Percentiles rank a stretch among this genome's conserved stretches.
phyloP scores from a whole-genome alignment of 345 rosid species.

The Rhizophora apiculata region DNA sequence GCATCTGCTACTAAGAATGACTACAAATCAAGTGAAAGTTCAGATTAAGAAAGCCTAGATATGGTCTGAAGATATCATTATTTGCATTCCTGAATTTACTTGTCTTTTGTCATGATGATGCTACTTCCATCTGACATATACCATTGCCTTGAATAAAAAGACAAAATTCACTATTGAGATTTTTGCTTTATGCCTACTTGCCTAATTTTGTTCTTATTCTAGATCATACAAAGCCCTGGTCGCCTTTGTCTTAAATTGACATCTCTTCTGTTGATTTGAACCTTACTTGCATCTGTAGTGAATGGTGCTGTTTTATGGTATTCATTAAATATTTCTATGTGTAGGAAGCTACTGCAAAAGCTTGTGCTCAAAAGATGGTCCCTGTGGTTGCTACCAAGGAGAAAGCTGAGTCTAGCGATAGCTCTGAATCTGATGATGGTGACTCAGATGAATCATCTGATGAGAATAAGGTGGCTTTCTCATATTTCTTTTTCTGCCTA shows the following conservation, averaged over 20 bases:
- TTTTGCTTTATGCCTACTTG: not conserved
- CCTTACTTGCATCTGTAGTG: not conserved
- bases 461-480: conserved; percentile 12
- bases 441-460: conserved; percentile 20
- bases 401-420: not conserved
- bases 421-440: conserved; percentile 18
- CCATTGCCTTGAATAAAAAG: too few relatives aligned
- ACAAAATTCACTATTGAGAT: too few relatives aligned
- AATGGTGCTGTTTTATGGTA: not conserved
- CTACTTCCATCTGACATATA: too few relatives aligned
- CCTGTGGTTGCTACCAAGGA: not conserved
- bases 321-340: not conserved
- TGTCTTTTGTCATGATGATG: too few relatives aligned
- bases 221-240: too few relatives aligned
- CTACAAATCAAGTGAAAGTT: not conserved
- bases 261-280: too few relatives aligned
- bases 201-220: not conserved
- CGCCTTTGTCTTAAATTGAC: too few relatives aligned
- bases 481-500: not conserved
- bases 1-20: not conserved
- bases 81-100: too few relatives aligned
- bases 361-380: not conserved
- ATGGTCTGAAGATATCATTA: not conserved
- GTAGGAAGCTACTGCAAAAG: conserved; percentile 8
- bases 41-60: not conserved